Evolutionary conservation across 2,329 filamentous ascomycete genomes (phyloP).

Genomic region (Colletotrichum sp.): DNA sequence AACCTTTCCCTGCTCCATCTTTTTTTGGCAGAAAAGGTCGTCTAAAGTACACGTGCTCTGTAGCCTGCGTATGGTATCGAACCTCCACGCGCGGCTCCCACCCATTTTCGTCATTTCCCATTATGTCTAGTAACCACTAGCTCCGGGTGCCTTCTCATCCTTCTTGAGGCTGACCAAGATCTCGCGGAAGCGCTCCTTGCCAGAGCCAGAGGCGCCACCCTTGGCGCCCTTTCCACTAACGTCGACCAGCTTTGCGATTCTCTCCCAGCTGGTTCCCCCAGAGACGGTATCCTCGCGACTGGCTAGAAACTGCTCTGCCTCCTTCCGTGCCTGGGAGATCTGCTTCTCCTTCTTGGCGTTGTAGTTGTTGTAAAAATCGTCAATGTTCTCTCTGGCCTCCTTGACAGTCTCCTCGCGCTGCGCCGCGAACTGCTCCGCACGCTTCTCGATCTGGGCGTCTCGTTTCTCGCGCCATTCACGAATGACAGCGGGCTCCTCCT

Average conservation of each 20-base stretch:
- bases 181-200: slow-evolving; percentile 96
- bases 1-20: neutral
- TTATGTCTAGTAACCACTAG: slow-evolving; percentile 60
- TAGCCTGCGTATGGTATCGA: neutral
- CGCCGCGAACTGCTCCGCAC: slow-evolving; percentile 80
- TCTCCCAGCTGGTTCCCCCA: slow-evolving; percentile 97
- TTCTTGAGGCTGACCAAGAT: slow-evolving; percentile 86
- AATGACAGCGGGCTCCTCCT: slow-evolving; percentile 88
- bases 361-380: slow-evolving; percentile 99
- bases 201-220: slow-evolving; percentile 86
- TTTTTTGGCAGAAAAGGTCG: neutral
- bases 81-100: neutral
- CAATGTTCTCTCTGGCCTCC: slow-evolving; percentile 91
- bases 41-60: slow-evolving; percentile 13
- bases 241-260: slow-evolving; percentile 97
- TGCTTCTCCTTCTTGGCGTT: slow-evolving; percentile 97
- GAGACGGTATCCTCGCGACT: slow-evolving; percentile 91
- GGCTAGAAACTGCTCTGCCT: slow-evolving; percentile 90
- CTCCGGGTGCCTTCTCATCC: slow-evolving; percentile 83
- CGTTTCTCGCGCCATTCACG: slow-evolving; percentile 92
- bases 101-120: neutral
- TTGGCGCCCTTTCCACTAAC: slow-evolving; percentile 89
- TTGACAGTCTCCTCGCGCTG: slow-evolving; percentile 87
- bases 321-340: slow-evolving; percentile 84
- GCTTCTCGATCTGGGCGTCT: slow-evolving; percentile 81